Evolutionary conservation across 1,139 yeast genomes (phyloP), one percentile per base, ranked within the genome.

Genomic region (Ogataea hybrid): DNA sequence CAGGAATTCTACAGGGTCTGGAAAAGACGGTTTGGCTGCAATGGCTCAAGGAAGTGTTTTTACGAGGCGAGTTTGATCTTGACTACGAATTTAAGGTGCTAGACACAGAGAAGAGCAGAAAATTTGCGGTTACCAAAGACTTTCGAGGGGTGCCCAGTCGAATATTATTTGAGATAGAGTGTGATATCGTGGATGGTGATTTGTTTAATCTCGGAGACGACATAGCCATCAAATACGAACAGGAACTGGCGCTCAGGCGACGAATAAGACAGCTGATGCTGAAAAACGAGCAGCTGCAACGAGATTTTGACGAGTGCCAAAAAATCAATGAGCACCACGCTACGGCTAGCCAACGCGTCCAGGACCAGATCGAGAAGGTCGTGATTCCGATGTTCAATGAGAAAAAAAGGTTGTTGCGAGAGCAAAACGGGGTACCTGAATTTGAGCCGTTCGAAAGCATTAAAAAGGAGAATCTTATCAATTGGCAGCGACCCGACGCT

Each of bases 331-430:
- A 41, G 2, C 15, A 34, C 9, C 46, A 34, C 17, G 28, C 20
- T 10, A 20, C 21, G n/a, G 28, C 37, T 14, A 42, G 40, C 31
- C 33, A 37, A 23, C 32, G 46, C 9, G 35, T 39, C 7, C 37
- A 42, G 11, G 35, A 36, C 2, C 43, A 34, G 32, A 35, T 47
- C 11, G 41, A 46, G 17, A 27, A 41, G 17, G 41, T 50, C 14
- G 41, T 48, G 21, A 29, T 51, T 10, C 52, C 54, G 5, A 39
- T 51, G 46, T 35, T 51, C 35, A 51, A 51, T 34, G 51, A 46
- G 34, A 43, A 51, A 38, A 51, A 49, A 32, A 30, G 25, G 25
- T 22, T 27, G 6, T 45, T 51, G 12, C 28, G 46, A n/a, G 43
- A 42, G n/a, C 30, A 43, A 15, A 15, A 35, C 25, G 12, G 38